Conservation (phyloP, 2,329 filamentous ascomycete genomes). For the Xylaria digitata region DNA sequence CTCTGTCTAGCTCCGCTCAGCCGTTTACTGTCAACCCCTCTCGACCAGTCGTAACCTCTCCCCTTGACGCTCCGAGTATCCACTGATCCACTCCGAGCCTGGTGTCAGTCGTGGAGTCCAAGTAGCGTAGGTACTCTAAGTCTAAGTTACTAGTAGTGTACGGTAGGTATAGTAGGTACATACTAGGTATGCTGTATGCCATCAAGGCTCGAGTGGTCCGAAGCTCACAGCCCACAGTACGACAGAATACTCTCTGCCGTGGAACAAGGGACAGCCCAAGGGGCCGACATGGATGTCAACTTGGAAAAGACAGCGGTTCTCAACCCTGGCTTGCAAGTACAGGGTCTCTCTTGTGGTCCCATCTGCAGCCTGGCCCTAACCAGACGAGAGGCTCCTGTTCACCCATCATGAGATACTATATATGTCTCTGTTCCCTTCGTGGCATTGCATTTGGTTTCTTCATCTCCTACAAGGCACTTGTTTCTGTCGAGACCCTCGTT, state of each 20-base stretch:
- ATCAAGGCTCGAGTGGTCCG: slow-evolving; percentile 1
- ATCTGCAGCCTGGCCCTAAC: slow-evolving; percentile 33
- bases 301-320: slow-evolving; percentile 44
- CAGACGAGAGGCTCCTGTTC: slow-evolving; percentile 41
- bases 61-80: slow-evolving; percentile 15
- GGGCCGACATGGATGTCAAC: slow-evolving; percentile 39
- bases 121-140: no score
- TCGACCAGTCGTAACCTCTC: slow-evolving; percentile 29
- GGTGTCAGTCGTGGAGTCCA: background rate
- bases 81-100: slow-evolving; percentile 8
- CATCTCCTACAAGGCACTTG: slow-evolving; percentile 43
- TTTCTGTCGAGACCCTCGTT: slow-evolving; percentile 48
- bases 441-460: slow-evolving; percentile 28
- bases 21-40: slow-evolving; percentile 16
- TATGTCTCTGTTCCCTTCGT: slow-evolving; percentile 42
- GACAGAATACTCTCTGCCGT: slow-evolving; percentile 35
- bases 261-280: slow-evolving; percentile 43
- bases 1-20: slow-evolving; percentile 30
- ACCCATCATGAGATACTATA: slow-evolving; percentile 47
- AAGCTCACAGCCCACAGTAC: slow-evolving; percentile 23
- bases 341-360: slow-evolving; percentile 33
- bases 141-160: no score
- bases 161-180: no score
- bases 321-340: slow-evolving; percentile 39
- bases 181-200: background rate